A percentile compares a stretch with the other conserved stretches of the same genome.
phyloP scores from a whole-genome alignment of 2,329 filamentous ascomycete species.

The Aspergillus costaricaensis region DNA sequence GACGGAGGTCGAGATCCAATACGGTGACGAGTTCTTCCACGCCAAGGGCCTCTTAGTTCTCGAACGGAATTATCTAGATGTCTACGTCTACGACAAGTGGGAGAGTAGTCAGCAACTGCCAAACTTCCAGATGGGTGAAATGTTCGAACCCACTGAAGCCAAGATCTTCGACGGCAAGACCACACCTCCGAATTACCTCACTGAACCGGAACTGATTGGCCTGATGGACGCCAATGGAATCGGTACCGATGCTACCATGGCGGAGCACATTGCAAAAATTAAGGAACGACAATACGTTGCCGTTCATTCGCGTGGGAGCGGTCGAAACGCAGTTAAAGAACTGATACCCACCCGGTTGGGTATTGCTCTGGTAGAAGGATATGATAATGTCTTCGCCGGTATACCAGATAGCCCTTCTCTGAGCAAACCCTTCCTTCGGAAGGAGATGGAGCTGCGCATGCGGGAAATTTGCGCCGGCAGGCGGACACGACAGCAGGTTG shows the following conservation, averaged over 20 bases:
- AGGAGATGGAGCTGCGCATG: conserved; percentile 98
- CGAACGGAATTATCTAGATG: conserved; percentile 89
- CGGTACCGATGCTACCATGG: conserved; percentile 98
- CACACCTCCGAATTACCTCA: conserved; percentile 78
- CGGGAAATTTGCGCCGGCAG: conserved; percentile 91
- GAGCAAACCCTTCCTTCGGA: conserved; percentile 91
- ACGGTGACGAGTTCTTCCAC: conserved; percentile 79
- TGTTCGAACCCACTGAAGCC: conserved; percentile 84
- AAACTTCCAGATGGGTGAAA: conserved; percentile 74
- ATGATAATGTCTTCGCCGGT: conserved; percentile 90
- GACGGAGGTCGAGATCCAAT: conserved; percentile 81
- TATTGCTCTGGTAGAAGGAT: conserved; percentile 88
- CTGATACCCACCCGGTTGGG: conserved; percentile 93
- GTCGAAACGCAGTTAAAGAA: conserved; percentile 65
- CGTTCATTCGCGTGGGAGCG: conserved; percentile 57
- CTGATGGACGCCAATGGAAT: conserved; percentile 99
- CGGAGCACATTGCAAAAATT: conserved; percentile 95
- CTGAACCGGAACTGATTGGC: conserved; percentile 90
- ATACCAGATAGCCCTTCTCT: conserved; percentile 66
- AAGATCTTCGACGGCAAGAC: conserved; percentile 92
- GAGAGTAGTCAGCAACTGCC: conserved; percentile 82
- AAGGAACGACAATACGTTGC: conserved; percentile 85
- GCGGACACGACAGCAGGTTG: conserved; percentile 70
- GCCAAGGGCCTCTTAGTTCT: conserved; percentile 82
- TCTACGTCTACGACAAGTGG: conserved; percentile 97